Base-by-base conservation (phyloP, 2,329 filamentous ascomycete species). In the Davidsoniella neocaledoniae region DNA sequence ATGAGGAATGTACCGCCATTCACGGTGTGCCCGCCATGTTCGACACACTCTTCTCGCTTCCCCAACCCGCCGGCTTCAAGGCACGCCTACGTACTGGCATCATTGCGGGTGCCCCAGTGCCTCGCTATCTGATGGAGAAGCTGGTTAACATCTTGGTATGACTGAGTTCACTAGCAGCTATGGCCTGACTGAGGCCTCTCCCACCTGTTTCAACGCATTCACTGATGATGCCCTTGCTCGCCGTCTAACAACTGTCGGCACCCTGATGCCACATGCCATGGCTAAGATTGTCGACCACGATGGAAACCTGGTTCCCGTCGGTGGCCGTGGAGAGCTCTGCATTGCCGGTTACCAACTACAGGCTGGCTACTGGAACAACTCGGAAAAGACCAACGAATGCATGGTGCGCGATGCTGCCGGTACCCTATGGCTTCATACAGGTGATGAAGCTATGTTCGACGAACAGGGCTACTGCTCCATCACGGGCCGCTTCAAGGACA, bases 1-100 rank as follows among this genome's bases (percentile, higher is more conserved):
- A 79, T 48, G 79, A 84, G 59, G 66, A 68, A 43, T 83, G 79
- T 61, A 90, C 85, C 0, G 84, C 81, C 0, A 69, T 90, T 0
- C 83, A 88, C 59, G 85, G 85, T 33, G 85, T 90, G 0, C 85
- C 85, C 0, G 83, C 85, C 51, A 90, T 90, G 85, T 86, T 87
- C 62, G 82, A 86, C 59, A 78, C 79, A 0, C 63, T 77, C 2
- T 68, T 77, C 56, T 66, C 74, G 16, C 67, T 70, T 14, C 62
- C 68, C 37, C 59, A 64, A 50, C 63, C 60, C 0, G 56, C 62
- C 4, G 61, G 62, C 48, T 69, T 71, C 58, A 63, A 65, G 54
- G 67, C 70, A 1, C 67, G 66, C 5, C 69, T 88, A 16, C 72
- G 84, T 33, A 88, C 83, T 0, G 84, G 84, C 6, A 87, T 86